These are phyloP conservation scores for Zymoseptoria ardabiliae DNA, from an alignment of 2,329 filamentous ascomycete genomes.

Conservation along the genomic window DNA sequence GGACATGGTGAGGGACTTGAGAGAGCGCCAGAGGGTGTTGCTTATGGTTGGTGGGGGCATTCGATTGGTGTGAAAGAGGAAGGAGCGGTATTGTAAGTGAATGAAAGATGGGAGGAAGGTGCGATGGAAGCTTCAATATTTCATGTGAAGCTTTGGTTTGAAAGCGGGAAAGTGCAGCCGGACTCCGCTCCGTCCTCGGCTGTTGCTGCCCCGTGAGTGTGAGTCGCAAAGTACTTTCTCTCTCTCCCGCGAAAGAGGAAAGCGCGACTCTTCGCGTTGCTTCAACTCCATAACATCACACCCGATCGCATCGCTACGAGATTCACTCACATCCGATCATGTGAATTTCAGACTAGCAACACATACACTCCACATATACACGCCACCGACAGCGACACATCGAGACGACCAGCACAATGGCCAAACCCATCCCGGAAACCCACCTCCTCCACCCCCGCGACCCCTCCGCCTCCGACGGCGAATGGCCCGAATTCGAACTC, in stretches of 20 bases:
- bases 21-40: conserved; percentile 16
- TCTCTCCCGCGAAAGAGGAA: background rate
- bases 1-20: conserved; percentile 5
- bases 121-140: background rate
- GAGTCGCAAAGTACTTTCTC: background rate
- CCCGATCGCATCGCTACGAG: conserved; percentile 18
- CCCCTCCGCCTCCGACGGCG: conserved; percentile 29
- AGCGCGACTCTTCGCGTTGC: background rate
- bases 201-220: background rate
- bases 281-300: background rate
- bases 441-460: conserved; percentile 37
- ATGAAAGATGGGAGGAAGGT: too few species aligned
- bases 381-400: background rate
- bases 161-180: background rate
- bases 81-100: background rate
- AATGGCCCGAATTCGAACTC: conserved; percentile 58
- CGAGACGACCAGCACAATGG: conserved; percentile 22
- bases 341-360: background rate
- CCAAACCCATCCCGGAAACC: conserved; percentile 22
- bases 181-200: background rate
- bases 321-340: background rate
- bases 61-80: background rate
- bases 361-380: background rate
- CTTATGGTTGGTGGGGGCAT: background rate
- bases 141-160: background rate